Evolutionary conservation across 2,329 filamentous ascomycete genomes (phyloP).

Genomic region (Calonectria honghensis): DNA sequence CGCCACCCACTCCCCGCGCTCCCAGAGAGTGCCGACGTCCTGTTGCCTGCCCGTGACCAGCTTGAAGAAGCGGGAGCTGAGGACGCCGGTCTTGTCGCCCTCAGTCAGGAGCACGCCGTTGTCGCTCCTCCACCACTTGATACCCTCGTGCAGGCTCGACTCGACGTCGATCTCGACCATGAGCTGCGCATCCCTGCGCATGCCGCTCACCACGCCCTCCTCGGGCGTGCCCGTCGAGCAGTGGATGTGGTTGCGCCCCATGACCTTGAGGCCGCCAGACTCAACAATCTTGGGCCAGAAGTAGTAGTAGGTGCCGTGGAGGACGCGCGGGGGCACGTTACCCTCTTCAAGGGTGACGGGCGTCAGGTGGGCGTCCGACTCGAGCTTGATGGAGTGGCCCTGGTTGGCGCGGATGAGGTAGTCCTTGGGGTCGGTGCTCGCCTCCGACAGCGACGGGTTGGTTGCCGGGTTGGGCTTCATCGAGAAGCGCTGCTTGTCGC

Average conservation of each 20-base stretch:
- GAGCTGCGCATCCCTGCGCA: constrained; percentile 85
- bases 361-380: constrained; percentile 81
- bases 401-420: constrained; percentile 97
- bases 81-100: constrained; percentile 74
- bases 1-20: constrained; percentile 78
- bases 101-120: constrained; percentile 85
- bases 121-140: constrained; percentile 86
- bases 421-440: constrained; percentile 72
- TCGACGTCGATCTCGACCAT: constrained; percentile 85
- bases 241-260: constrained; percentile 93
- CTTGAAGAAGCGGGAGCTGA: constrained; percentile 81
- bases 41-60: constrained; percentile 78
- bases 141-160: constrained; percentile 76
- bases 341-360: constrained; percentile 76
- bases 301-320: constrained; percentile 92
- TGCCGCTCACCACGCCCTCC: constrained; percentile 82
- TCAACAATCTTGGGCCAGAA: constrained; percentile 85
- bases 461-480: constrained; percentile 75
- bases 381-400: constrained; percentile 88
- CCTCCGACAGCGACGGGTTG: constrained; percentile 49
- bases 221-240: constrained; percentile 85
- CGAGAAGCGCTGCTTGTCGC: constrained; percentile 94
- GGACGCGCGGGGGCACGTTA: constrained; percentile 79
- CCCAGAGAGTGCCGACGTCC: constrained; percentile 80
- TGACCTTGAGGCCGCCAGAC: constrained; percentile 85